Conservation (phyloP, 179 eudicot genomes). For the Beta corolliflora region DNA sequence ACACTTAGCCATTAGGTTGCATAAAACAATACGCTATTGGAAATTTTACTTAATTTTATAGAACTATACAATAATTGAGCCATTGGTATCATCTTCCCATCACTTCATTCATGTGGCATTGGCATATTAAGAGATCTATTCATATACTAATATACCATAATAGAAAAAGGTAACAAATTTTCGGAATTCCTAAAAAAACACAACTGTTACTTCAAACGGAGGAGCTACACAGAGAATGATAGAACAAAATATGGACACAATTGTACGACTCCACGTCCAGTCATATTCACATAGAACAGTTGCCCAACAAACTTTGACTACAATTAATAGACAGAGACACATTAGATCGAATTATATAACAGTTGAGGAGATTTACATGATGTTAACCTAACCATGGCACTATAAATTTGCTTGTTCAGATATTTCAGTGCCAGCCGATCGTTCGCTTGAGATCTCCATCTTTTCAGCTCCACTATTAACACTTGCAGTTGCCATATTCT, state of each 20-base stretch:
- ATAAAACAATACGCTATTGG: too few relatives aligned
- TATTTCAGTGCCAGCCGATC: constrained; percentile 6
- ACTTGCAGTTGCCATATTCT: constrained; percentile 5
- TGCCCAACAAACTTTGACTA: constrained; percentile 12
- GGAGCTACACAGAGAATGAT: background rate
- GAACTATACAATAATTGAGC: too few relatives aligned
- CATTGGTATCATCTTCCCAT: too few relatives aligned
- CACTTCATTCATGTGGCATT: too few relatives aligned
- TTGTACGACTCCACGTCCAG: background rate
- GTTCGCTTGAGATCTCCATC: constrained; percentile 19
- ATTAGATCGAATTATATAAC: background rate
- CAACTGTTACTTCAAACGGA: too few relatives aligned
- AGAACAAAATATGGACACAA: background rate
- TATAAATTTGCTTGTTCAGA: constrained; percentile 12
- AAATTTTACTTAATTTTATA: too few relatives aligned
- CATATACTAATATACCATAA: too few relatives aligned
- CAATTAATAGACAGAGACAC: background rate
- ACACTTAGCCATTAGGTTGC: too few relatives aligned
- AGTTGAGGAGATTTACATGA: constrained; percentile 10
- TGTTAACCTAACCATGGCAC: constrained; percentile 1
- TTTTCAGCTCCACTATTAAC: constrained; percentile 20
- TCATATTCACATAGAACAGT: constrained; percentile 6
- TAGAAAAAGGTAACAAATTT: too few relatives aligned
- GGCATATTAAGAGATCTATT: too few relatives aligned
- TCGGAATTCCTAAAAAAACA: too few relatives aligned